These are phyloP conservation scores for Paraphoma chrysanthemicola DNA, from an alignment of 2,329 filamentous ascomycete genomes.

Conservation along the genomic window DNA sequence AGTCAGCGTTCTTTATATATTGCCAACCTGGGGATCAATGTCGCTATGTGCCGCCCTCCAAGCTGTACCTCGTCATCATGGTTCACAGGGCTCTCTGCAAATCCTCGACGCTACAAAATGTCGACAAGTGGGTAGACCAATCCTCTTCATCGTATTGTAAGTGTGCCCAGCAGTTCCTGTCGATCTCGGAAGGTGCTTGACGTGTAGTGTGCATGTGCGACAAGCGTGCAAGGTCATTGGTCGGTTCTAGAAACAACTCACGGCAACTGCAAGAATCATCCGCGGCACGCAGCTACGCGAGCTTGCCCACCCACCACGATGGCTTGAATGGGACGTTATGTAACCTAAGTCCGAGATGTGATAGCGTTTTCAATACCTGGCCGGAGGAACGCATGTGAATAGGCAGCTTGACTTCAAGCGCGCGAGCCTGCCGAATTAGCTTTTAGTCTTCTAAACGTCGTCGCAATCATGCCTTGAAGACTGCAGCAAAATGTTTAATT, in stretches of 20 bases:
- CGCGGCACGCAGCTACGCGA: not conserved
- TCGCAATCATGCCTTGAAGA: no score
- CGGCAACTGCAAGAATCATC: not conserved
- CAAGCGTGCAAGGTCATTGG: slow-evolving; percentile 12
- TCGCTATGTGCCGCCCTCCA: not conserved
- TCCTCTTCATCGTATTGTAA: slow-evolving; percentile 9
- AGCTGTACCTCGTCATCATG: slow-evolving; percentile 4
- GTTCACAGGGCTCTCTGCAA: not conserved
- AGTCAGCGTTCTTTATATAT: not conserved
- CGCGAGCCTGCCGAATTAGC: no score
- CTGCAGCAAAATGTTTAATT: no score
- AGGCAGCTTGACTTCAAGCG: no score
- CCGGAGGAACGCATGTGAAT: not conserved
- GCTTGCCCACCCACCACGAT: no score
- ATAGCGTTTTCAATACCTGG: not conserved
- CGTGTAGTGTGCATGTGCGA: slow-evolving; percentile 19
- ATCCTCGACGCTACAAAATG: not conserved
- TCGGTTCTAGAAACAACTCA: not conserved
- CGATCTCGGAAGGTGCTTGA: slow-evolving; percentile 14
- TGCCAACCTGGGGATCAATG: not conserved
- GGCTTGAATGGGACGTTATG: no score
- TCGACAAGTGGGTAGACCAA: not conserved
- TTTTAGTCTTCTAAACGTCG: no score
- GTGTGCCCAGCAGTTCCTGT: slow-evolving; percentile 13
- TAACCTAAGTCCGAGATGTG: no score